Percentiles rank a stretch among this genome's conserved stretches.
phyloP scores from a whole-genome alignment of 2,329 filamentous ascomycete genomes.

The Trichophyton verrucosum region DNA sequence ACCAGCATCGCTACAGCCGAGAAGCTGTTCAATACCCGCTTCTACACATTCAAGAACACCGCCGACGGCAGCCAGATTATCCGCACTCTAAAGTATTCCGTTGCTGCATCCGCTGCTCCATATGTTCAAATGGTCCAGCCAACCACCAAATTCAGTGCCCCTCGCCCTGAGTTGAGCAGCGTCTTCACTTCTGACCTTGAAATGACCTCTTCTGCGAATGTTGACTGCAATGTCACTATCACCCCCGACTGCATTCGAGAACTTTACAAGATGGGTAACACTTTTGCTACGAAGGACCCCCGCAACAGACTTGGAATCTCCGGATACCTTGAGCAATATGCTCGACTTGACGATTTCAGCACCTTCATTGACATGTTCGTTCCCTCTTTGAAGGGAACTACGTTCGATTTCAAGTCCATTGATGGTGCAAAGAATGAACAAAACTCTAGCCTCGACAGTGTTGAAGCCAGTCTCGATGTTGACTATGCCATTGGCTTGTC shows the following conservation, averaged over 20 bases:
- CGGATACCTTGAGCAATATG: conserved; percentile 42
- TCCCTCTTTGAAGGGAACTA: conserved; percentile 40
- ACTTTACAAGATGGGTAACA: conserved; percentile 37
- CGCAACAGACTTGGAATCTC: conserved; percentile 35
- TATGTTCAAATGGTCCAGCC: conserved; percentile 53
- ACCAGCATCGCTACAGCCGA: conserved; percentile 8
- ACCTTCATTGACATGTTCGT: conserved; percentile 45
- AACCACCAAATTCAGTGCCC: conserved; percentile 49
- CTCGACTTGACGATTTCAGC: conserved; percentile 43
- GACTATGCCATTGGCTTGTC: conserved; percentile 48
- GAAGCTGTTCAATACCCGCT: conserved; percentile 9
- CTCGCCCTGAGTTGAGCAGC: conserved; percentile 32
- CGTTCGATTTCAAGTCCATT: conserved; percentile 47
- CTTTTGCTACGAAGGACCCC: conserved; percentile 23
- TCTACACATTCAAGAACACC: conserved; percentile 8
- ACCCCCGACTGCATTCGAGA: conserved; percentile 39
- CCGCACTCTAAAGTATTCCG: conserved; percentile 48
- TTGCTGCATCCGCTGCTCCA: conserved; percentile 43
- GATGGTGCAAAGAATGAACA: conserved; percentile 41
- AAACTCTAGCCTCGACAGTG: conserved; percentile 37
- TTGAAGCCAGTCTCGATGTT: conserved; percentile 52
- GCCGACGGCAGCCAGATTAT: conserved; percentile 46
- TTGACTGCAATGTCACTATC: conserved; percentile 29
- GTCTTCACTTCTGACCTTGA: conserved; percentile 17
- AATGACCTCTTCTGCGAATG: conserved; percentile 8